A percentile compares a stretch with the other conserved stretches of the same genome.
Conservation (phyloP, 2,329 filamentous ascomycete genomes). For the Biscogniauxia sp. region DNA sequence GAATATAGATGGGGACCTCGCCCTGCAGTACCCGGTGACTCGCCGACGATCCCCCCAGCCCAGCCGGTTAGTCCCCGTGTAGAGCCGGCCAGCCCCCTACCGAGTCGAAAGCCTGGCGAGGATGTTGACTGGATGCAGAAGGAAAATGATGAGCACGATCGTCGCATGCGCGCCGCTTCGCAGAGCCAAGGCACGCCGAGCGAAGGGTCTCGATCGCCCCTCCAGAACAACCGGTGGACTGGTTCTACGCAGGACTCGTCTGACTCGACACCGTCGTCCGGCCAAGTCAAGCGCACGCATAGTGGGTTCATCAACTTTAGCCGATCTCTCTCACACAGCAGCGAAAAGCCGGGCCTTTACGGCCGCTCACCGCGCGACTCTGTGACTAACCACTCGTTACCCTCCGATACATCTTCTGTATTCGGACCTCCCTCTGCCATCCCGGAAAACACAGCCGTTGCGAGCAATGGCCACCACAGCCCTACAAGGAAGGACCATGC, state of each 20-base stretch:
- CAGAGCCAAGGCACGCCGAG: constrained; percentile 24
- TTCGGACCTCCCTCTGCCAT: constrained; percentile 18
- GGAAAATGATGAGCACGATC: constrained; percentile 22
- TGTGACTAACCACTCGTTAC: constrained; percentile 10
- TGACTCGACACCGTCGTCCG: constrained; percentile 12
- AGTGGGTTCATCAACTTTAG: constrained; percentile 19
- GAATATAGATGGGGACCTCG: constrained; percentile 23
- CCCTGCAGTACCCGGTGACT: constrained; percentile 25
- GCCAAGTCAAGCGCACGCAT: constrained; percentile 13
- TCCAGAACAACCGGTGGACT: constrained; percentile 30
- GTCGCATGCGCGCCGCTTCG: constrained; percentile 24
- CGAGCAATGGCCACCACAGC: constrained; percentile 12
- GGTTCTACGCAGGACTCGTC: constrained; percentile 30
- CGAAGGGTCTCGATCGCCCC: constrained; percentile 27
- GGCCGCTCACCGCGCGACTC: constrained; percentile 5
- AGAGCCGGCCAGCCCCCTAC: constrained; percentile 10
- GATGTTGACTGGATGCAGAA: constrained; percentile 11
- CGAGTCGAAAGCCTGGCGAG: constrained; percentile 14
- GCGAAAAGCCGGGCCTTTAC: constrained; percentile 14
- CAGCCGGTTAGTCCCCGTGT: constrained; percentile 24
- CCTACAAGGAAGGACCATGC: constrained; percentile 13
- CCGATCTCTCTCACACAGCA: constrained; percentile 17
- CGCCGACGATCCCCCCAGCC: constrained; percentile 30
- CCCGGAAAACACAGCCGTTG: constrained; percentile 20
- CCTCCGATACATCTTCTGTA: constrained; percentile 20